Evolutionary conservation across 2,329 filamentous ascomycete genomes (phyloP).

Genomic region (Cladophialophora immunda): DNA sequence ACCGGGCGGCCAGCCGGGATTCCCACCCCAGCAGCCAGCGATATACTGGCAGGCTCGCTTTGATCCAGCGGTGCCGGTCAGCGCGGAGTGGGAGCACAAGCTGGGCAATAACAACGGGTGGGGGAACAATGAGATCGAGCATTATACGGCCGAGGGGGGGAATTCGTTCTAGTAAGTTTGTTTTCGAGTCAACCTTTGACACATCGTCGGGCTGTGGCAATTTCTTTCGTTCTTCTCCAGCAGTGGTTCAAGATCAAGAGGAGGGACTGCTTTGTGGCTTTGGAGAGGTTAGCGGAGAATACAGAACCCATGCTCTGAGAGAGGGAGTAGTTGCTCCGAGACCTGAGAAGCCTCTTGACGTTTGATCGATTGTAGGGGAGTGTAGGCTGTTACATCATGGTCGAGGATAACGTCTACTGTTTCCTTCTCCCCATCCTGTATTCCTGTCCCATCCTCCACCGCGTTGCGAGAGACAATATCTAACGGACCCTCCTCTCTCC

Average conservation of each 20-base stretch:
- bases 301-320: too few species aligned
- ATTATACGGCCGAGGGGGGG: conserved; percentile 34
- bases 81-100: conserved; percentile 39
- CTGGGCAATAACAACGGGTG: conserved; percentile 41
- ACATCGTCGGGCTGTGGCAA: too few species aligned
- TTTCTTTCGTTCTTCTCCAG: too few species aligned
- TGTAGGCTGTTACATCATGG: too few species aligned
- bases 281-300: too few species aligned
- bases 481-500: background rate
- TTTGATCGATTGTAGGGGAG: too few species aligned
- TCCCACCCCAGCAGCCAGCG: conserved; percentile 14
- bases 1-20: conserved; percentile 7
- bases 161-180: conserved; percentile 39
- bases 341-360: too few species aligned
- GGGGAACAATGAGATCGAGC: conserved; percentile 41
- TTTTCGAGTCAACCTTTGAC: too few species aligned
- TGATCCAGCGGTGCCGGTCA: conserved; percentile 33
- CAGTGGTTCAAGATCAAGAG: background rate
- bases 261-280: too few species aligned
- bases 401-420: too few species aligned
- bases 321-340: too few species aligned
- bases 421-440: background rate
- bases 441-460: background rate
- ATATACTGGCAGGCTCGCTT: conserved; percentile 39
- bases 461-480: background rate